Conservation (phyloP, 108 stramenopile species). For the Cyclotella choctawhatcheeana region DNA sequence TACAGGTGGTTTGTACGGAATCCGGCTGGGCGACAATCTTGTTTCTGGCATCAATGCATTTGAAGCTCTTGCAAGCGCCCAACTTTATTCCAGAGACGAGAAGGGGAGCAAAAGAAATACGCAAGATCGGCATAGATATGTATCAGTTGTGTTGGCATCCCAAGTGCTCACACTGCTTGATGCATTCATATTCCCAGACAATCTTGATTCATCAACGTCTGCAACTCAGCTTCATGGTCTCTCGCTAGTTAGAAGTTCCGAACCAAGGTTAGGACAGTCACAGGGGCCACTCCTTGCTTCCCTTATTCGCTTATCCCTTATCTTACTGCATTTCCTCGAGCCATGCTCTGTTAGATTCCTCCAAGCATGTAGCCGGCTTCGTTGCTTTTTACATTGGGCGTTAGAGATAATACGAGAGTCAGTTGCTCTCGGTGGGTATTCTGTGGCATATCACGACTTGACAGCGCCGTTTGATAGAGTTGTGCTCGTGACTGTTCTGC, state of each 20-base stretch:
- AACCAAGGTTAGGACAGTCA: constrained; percentile 73
- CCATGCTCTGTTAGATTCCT: constrained; percentile 80
- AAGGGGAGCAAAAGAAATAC: not conserved
- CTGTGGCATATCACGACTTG: constrained; percentile 65
- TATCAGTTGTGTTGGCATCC: constrained; percentile 64
- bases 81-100: constrained; percentile 22
- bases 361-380: constrained; percentile 76
- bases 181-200: constrained; percentile 88
- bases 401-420: constrained; percentile 77
- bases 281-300: constrained; percentile 82
- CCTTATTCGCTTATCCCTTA: constrained; percentile 72
- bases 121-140: constrained; percentile 31
- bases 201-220: constrained; percentile 62
- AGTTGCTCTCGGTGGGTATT: constrained; percentile 69
- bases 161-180: constrained; percentile 79
- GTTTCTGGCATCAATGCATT: constrained; percentile 51
- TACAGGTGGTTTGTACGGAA: constrained; percentile 70
- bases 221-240: constrained; percentile 81
- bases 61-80: constrained; percentile 50
- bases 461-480: constrained; percentile 53
- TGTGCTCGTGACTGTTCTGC: constrained; percentile 70
- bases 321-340: constrained; percentile 71
- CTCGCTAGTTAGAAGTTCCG: constrained; percentile 74
- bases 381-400: constrained; percentile 81
- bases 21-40: constrained; percentile 60